Evolutionary conservation across 2,329 filamentous ascomycete genomes (phyloP), one percentile per base, ranked within the genome.

Genomic region (Davidsoniella virescens): DNA sequence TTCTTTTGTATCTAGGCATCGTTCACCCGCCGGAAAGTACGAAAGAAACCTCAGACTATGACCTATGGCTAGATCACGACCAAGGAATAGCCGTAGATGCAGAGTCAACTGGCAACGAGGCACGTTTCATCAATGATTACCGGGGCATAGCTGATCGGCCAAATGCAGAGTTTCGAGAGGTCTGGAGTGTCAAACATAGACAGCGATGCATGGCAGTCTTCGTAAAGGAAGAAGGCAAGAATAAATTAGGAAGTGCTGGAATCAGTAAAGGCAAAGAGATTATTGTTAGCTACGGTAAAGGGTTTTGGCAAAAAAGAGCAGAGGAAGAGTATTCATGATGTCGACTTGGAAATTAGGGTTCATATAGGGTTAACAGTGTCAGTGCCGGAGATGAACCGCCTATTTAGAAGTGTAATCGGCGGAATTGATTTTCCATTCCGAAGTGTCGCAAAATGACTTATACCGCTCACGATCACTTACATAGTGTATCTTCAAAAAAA

Each of bases 51-150:
- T 75, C 71, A 5, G 74, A 82, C 62, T 82, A 82, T 58, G 79
- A 82, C 59, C 64, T 83, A 23, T 79, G 75, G 69, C 64, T 82
- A 17, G 75, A 78, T 61, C 66, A 70, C 17, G 75, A 72, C 17
- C 67, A 62, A 0, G 71, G 70, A 14, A 64, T 79, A 1, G 77
- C 77, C 2, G 72, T 82, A 3, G 79, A 83, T 57, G 79, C 78
- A 3, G 70, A 67, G 14, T 60, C 59, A 37, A 63, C 62, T 49
- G 78, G 78, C 9, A 82, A 81, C 57, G 79, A 83, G 63, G 78
- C 73, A 1, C 66, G 79, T 8, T 82, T 80, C 56, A 70, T 81
- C 43, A 83, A 83, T 58, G 79, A 83, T 61, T 83, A 77, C 57
- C 67, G 79, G 5, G 77, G 78, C 3, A 68, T 82, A 2, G 64